Conservation (phyloP, 2,329 filamentous ascomycete species). For the Apiospora malaysiana region DNA sequence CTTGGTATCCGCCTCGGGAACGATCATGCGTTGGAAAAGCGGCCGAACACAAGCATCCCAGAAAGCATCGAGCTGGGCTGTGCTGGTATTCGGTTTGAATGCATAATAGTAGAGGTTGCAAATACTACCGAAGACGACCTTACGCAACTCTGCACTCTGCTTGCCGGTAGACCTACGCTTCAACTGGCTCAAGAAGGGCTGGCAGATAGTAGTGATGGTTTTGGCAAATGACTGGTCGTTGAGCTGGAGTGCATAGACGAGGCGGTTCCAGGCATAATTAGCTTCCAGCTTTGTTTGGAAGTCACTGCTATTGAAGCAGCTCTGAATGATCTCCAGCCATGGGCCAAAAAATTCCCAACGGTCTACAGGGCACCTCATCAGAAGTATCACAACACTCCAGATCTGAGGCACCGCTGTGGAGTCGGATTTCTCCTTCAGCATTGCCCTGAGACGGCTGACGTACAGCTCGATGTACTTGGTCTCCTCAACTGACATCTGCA, state of each 20-base stretch:
- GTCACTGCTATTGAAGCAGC: conserved; percentile 83
- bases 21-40: conserved; percentile 65
- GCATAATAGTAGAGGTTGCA: conserved; percentile 84
- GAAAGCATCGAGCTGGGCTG: conserved; percentile 71
- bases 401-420: conserved; percentile 79
- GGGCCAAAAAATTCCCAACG: conserved; percentile 76
- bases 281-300: conserved; percentile 74
- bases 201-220: conserved; percentile 61
- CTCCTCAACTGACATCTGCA: conserved; percentile 63
- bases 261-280: conserved; percentile 83
- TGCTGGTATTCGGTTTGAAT: conserved; percentile 72
- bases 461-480: conserved; percentile 74
- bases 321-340: conserved; percentile 81
- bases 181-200: conserved; percentile 73
- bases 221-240: conserved; percentile 65
- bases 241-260: conserved; percentile 75
- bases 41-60: conserved; percentile 79
- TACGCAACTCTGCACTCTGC: conserved; percentile 62
- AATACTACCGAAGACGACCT: conserved; percentile 69
- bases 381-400: conserved; percentile 82
- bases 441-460: conserved; percentile 67
- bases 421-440: conserved; percentile 69
- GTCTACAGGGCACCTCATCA: conserved; percentile 70
- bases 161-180: conserved; percentile 66
- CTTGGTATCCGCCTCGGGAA: conserved; percentile 35